Evolutionary conservation across 176 grass and related monocot genomes (phyloP).

Genomic region (Carex scoparia): DNA sequence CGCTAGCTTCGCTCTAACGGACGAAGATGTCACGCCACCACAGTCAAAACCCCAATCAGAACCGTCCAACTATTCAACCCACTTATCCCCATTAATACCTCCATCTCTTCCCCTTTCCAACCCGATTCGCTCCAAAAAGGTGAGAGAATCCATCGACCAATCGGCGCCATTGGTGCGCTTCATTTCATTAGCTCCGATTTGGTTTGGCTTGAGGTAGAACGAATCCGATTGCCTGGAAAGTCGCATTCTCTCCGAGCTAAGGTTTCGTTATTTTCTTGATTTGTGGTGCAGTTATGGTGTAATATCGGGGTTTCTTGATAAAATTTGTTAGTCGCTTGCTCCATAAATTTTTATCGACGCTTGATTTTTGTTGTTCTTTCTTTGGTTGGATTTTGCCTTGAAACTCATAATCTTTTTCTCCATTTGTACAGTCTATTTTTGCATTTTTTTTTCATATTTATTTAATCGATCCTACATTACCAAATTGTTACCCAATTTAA

Average conservation of each 20-base stretch:
- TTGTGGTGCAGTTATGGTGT: not conserved
- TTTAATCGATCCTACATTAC: not conserved
- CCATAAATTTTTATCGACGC: not conserved
- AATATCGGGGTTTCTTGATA: not conserved
- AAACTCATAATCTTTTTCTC: not conserved
- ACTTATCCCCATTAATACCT: slow-evolving; percentile 5
- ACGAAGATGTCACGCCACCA: not conserved
- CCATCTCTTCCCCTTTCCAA: not conserved
- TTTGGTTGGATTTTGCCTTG: not conserved
- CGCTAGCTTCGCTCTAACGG: not conserved
- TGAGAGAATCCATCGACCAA: slow-evolving; percentile 21
- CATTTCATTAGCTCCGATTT: not conserved
- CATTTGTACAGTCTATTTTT: not conserved
- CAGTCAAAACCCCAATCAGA: not conserved
- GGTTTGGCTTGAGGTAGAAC: not conserved
- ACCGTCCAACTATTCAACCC: not conserved
- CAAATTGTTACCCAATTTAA: not conserved
- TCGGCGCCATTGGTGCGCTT: not conserved
- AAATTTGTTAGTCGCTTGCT: not conserved
- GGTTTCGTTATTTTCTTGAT: slow-evolving; percentile 8
- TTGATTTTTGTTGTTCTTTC: not conserved
- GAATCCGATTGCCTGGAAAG: not conserved
- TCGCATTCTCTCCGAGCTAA: not conserved
- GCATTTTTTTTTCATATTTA: not conserved
- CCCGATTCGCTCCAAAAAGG: slow-evolving; percentile 12